Evolutionary conservation across 139 green algal species (phyloP), one percentile per base, ranked within the genome.

Genomic region (Coelastrella sp.): DNA sequence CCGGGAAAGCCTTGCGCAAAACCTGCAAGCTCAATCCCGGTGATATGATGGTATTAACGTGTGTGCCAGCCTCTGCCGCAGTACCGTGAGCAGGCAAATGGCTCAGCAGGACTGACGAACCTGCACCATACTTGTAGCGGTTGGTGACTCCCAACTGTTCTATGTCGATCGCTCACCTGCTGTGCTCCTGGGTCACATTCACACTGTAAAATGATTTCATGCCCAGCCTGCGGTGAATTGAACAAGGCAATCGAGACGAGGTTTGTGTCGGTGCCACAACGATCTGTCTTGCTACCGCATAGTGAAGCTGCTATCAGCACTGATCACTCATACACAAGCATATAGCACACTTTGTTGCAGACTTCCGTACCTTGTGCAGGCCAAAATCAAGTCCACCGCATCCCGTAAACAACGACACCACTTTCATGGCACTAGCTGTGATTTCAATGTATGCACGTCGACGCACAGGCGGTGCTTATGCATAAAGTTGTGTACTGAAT

Each of bases 191-290:
- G 94, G 88, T 98, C 96, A 15, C 66, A 92, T 70, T 98, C 96
- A 87, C 96, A 98, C 63, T 97, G 93, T 68, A 98, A 58, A 12
- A 98, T 95, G 19, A 98, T 93, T 87, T 98, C 93, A 75, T 98
- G 96, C 0, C 96, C 96, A 22, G 96, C 95, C 95, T 98, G 91
- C 73, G 91, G 10, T 66, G 35, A 24, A 14, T 68, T 61, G 61
- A 6, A 61, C 8, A 6, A 56, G 19, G 7, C 8, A 19, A 9
- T 49, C 17, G 19, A 70, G 20, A 8, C 12, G 11, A 19, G 80
- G 20, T 75, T 20, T 49, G 14, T 78, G 25, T 56, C 25, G 65
- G 27, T 10, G 22, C 49, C 81, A 9, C n/a, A 63, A 8, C 14
- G 65, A 57, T 75, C 7, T 27, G 7, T 22, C 11, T 35, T 20